Evolutionary conservation across 495 filamentous ascomycete species (phyloP).

Genomic region (Xylaria venustula): DNA sequence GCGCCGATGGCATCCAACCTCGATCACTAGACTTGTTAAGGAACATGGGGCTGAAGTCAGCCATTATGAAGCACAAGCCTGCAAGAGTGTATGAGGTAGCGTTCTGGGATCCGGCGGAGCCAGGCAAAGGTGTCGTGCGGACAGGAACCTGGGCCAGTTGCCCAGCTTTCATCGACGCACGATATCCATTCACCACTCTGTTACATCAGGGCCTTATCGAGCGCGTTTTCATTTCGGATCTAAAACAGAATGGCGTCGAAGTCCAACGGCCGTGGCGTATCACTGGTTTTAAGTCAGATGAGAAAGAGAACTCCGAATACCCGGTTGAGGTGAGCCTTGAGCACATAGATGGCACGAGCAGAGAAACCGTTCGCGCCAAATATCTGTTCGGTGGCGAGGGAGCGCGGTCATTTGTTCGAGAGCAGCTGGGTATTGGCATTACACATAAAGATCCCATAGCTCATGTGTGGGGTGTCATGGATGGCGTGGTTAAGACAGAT

Average conservation of each 20-base stretch:
- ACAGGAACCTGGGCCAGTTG: conserved; percentile 71
- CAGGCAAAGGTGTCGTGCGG: conserved; percentile 59
- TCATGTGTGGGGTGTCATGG: conserved; percentile 74
- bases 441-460: conserved; percentile 63
- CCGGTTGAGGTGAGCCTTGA: conserved; percentile 67
- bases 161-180: conserved; percentile 69
- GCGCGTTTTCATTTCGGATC: conserved; percentile 66
- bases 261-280: conserved; percentile 63
- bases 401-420: conserved; percentile 57
- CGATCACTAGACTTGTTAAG: conserved; percentile 74
- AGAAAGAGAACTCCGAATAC: conserved; percentile 55
- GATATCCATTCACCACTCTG: conserved; percentile 74
- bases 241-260: conserved; percentile 55
- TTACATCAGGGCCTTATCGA: conserved; percentile 77
- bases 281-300: conserved; percentile 61
- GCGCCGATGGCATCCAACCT: conserved; percentile 78
- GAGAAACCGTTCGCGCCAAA: conserved; percentile 54
- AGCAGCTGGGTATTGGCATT: conserved; percentile 61
- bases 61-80: conserved; percentile 72
- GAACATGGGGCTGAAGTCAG: conserved; percentile 70
- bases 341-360: conserved; percentile 68
- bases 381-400: conserved; percentile 63
- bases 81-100: conserved; percentile 74
- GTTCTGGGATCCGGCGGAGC: conserved; percentile 70
- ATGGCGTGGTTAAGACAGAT: conserved; percentile 71